phyloP scores from a whole-genome alignment of 2,329 filamentous ascomycete genomes.

The Ophiostoma pallidulum region DNA sequence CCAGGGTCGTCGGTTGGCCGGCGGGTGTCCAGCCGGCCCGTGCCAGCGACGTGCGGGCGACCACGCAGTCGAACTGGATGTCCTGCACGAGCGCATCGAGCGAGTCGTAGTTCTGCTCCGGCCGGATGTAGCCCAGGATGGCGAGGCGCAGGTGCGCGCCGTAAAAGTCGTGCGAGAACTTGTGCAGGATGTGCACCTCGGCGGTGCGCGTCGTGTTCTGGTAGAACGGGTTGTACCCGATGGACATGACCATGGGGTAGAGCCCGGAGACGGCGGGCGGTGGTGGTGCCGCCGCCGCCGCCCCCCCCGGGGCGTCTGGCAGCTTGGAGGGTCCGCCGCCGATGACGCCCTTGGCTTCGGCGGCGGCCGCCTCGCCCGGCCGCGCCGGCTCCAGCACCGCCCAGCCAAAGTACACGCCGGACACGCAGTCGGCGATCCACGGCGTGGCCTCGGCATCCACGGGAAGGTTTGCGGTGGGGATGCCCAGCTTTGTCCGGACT shows the following conservation, averaged over 20 bases:
- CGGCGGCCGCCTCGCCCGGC: conserved; percentile 33
- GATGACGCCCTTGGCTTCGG: conserved; percentile 29
- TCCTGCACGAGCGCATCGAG: conserved; percentile 78
- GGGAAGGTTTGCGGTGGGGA: conserved; percentile 89
- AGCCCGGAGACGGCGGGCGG: conserved; percentile 29
- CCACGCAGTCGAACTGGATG: conserved; percentile 80
- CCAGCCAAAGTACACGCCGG: conserved; percentile 91
- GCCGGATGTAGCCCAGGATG: conserved; percentile 78
- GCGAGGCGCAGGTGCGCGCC: conserved; percentile 67
- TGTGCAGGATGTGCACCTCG: conserved; percentile 80
- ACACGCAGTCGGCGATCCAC: conserved; percentile 55
- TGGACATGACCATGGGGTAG: conserved; percentile 84
- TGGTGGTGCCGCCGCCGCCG: conserved; percentile 4
- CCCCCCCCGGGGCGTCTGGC: conserved; percentile 8
- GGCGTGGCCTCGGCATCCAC: conserved; percentile 52
- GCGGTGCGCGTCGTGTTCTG: conserved; percentile 80
- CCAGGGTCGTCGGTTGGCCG: conserved; percentile 24
- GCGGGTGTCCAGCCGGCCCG: conserved; percentile 50
- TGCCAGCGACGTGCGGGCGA: conserved; percentile 63
- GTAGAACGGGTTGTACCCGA: conserved; percentile 97
- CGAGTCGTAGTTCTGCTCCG: conserved; percentile 79
- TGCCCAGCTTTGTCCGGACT: conserved; percentile 58
- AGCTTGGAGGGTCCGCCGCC: conserved; percentile 23
- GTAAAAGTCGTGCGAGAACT: conserved; percentile 77
- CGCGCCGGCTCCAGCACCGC: conserved; percentile 58